These are phyloP conservation scores for Cnidoscolus chayamansa DNA, from an alignment of 441 rosid species.

Conservation along the genomic window DNA sequence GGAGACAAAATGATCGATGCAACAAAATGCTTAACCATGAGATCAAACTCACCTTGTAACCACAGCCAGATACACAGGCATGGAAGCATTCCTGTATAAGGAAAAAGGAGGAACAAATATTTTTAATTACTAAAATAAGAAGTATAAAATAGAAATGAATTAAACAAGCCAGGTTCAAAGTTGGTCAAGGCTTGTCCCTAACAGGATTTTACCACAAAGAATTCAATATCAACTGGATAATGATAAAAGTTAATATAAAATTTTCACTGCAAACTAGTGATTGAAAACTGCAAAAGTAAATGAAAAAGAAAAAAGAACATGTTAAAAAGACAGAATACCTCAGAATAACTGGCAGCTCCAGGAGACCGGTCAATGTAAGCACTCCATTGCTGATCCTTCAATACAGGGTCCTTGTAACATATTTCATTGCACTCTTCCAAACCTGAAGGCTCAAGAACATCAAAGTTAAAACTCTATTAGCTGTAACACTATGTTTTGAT, in stretches of 20 bases:
- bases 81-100: constrained; percentile 70
- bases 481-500: neutral
- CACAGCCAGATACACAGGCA: constrained; percentile 91
- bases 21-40: constrained; percentile 4
- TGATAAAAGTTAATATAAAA: no score
- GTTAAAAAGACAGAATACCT: constrained; percentile 39
- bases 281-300: neutral
- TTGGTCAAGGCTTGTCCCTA: neutral
- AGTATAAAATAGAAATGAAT: neutral
- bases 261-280: neutral
- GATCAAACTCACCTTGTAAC: constrained; percentile 61
- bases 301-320: neutral
- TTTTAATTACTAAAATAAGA: constrained; percentile 7
- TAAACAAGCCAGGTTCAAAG: neutral
- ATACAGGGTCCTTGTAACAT: constrained; percentile 91
- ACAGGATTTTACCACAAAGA: neutral
- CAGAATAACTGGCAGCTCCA: constrained; percentile 79
- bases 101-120: constrained; percentile 2
- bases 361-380: constrained; percentile 94
- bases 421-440: constrained; percentile 70
- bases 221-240: neutral
- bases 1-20: neutral
- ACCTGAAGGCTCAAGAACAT: constrained; percentile 39
- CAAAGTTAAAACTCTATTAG: constrained; percentile 10
- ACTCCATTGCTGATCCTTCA: constrained; percentile 86